These are phyloP conservation scores for Termitomyces sp. DNA, from an alignment of 768 basidiomycete species.

Conservation along the genomic window DNA sequence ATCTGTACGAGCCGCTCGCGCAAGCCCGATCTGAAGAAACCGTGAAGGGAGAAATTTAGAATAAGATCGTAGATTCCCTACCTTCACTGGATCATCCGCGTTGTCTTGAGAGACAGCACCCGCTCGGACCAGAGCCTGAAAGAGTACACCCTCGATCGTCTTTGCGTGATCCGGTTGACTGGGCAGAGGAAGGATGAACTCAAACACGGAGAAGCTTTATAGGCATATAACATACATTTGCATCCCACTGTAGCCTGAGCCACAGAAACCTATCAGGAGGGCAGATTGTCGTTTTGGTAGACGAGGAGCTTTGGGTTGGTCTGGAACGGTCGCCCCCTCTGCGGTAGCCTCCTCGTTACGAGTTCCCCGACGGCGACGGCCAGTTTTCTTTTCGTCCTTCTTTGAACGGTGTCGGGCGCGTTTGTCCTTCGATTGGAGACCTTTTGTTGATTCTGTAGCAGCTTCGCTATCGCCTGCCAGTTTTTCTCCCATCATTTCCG, in stretches of 20 bases:
- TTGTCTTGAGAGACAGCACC: slow-evolving; percentile 97
- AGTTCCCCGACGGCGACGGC: slow-evolving; percentile 41
- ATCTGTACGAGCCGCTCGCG: slow-evolving; percentile 91
- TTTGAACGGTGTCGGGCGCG: slow-evolving; percentile 25
- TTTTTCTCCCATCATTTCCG: not conserved
- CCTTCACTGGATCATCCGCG: slow-evolving; percentile 86
- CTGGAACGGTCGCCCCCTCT: slow-evolving; percentile 18
- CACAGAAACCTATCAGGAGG: slow-evolving; percentile 86
- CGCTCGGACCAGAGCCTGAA: slow-evolving; percentile 81
- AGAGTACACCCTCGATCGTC: slow-evolving; percentile 90
- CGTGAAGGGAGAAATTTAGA: not conserved
- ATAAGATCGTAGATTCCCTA: slow-evolving; percentile 20
- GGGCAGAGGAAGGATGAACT: slow-evolving; percentile 5
- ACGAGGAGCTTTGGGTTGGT: slow-evolving; percentile 46
- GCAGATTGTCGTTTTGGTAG: slow-evolving; percentile 85
- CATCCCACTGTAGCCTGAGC: slow-evolving; percentile 91
- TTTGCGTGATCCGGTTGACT: slow-evolving; percentile 66
- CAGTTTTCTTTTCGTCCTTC: slow-evolving; percentile 32
- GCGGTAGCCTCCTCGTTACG: slow-evolving; percentile 29
- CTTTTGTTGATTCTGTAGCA: not conserved
- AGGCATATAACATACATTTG: slow-evolving; percentile 78
- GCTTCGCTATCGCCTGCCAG: not conserved
- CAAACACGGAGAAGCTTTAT: not conserved
- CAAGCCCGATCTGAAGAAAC: slow-evolving; percentile 68
- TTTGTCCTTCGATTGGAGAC: slow-evolving; percentile 1